Conservation (phyloP, 306 rosid genomes). For the Purshia tridentata region DNA sequence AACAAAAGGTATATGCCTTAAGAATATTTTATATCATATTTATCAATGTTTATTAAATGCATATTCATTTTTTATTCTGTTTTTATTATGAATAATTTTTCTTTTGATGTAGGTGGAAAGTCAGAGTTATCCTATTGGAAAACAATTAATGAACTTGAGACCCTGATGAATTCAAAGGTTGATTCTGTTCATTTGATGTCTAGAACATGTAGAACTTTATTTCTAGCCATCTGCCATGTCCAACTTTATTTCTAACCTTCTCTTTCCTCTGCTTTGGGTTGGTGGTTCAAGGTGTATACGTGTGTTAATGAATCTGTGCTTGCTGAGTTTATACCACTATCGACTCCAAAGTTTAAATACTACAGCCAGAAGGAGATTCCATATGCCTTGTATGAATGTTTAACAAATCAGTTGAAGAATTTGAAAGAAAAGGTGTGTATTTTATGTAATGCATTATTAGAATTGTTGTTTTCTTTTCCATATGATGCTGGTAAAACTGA, state of each 20-base stretch:
- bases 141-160: constrained; percentile 54
- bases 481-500: neutral
- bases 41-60: neutral
- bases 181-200: constrained; percentile 17
- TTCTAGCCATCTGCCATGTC: too few relatives aligned
- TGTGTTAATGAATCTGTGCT: constrained; percentile 67
- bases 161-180: constrained; percentile 81
- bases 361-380: constrained; percentile 39
- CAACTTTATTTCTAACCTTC: neutral
- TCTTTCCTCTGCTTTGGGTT: neutral
- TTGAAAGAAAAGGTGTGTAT: constrained; percentile 53
- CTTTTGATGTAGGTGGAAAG: constrained; percentile 49
- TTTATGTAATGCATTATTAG: constrained; percentile 9
- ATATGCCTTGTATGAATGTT: constrained; percentile 18
- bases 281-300: constrained; percentile 69
- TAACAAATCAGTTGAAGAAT: constrained; percentile 31
- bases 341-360: constrained; percentile 66
- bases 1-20: constrained; percentile 57
- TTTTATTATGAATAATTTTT: neutral
- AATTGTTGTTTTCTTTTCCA: neutral
- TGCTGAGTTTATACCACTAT: constrained; percentile 53
- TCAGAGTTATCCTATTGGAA: constrained; percentile 40
- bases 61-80: neutral
- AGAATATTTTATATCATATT: neutral
- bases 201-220: too few relatives aligned